These are phyloP conservation scores for Fusarium subglutinans DNA, from an alignment of 2,329 filamentous ascomycete species.

Conservation along the genomic window DNA sequence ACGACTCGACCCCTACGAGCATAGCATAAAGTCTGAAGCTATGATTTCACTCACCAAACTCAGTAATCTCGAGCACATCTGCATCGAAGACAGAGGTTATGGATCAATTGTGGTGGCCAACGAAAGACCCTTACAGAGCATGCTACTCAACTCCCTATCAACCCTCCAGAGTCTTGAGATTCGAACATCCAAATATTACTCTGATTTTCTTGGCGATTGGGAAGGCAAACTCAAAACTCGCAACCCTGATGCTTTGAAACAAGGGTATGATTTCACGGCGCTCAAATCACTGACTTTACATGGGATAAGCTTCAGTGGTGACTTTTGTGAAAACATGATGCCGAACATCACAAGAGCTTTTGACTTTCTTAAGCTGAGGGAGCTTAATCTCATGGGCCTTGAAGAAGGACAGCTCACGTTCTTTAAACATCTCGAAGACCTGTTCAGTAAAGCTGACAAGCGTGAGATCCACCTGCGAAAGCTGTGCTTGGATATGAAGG, in stretches of 20 bases:
- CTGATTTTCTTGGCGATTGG: neutral
- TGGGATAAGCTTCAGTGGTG: fast-evolving
- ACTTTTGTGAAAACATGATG: fast-evolving
- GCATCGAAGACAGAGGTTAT: neutral
- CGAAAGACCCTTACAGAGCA: neutral
- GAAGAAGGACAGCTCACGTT: neutral
- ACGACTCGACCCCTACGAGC: fast-evolving
- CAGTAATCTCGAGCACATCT: neutral
- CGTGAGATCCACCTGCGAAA: neutral
- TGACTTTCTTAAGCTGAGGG: constrained; percentile 1
- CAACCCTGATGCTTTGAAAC: neutral
- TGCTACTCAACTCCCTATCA: neutral
- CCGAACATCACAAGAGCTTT: neutral
- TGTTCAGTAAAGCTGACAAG: neutral
- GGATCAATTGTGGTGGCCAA: neutral
- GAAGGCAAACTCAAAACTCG: neutral
- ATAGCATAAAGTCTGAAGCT: neutral
- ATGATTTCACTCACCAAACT: neutral
- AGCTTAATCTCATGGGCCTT: neutral
- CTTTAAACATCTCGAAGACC: neutral
- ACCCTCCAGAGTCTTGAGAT: neutral
- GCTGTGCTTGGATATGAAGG: neutral
- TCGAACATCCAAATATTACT: neutral
- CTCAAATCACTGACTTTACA: neutral
- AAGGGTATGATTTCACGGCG: neutral